phyloP scores from a whole-genome alignment of 306 rosid genomes.

The Astragalus glycyphyllos region DNA sequence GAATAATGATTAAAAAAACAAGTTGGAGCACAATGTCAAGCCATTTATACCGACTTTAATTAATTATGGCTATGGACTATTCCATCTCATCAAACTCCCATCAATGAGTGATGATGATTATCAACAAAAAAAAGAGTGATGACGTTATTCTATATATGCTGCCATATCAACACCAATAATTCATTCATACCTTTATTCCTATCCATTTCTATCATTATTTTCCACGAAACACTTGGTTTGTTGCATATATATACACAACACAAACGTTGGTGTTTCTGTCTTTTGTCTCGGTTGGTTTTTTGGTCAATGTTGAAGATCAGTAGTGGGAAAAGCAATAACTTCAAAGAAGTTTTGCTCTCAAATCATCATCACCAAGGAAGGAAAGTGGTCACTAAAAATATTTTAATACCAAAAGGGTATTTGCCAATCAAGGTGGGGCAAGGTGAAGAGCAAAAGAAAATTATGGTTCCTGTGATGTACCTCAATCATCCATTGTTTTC shows the following conservation, averaged over 20 bases:
- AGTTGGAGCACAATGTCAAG: too few relatives aligned
- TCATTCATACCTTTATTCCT: not conserved
- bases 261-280: not conserved
- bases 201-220: slow-evolving; percentile 2
- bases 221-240: not conserved
- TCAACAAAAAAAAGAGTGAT: too few relatives aligned
- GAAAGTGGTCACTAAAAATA: slow-evolving; percentile 26
- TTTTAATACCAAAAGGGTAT: slow-evolving; percentile 51
- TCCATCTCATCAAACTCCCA: too few relatives aligned
- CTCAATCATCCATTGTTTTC: slow-evolving; percentile 84
- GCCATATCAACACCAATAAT: not conserved
- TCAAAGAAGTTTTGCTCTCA: not conserved
- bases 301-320: slow-evolving; percentile 29
- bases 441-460: slow-evolving; percentile 66
- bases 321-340: not conserved
- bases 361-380: slow-evolving; percentile 28
- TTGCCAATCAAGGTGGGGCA: slow-evolving; percentile 78
- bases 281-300: not conserved
- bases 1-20: too few relatives aligned
- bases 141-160: not conserved
- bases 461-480: slow-evolving; percentile 76
- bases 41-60: too few relatives aligned
- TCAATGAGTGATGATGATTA: too few relatives aligned
- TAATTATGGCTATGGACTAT: too few relatives aligned
- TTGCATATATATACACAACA: not conserved